These are phyloP conservation scores for Cucurbitaria berberidis DNA, from an alignment of 2,329 filamentous ascomycete species.

Conservation along the genomic window DNA sequence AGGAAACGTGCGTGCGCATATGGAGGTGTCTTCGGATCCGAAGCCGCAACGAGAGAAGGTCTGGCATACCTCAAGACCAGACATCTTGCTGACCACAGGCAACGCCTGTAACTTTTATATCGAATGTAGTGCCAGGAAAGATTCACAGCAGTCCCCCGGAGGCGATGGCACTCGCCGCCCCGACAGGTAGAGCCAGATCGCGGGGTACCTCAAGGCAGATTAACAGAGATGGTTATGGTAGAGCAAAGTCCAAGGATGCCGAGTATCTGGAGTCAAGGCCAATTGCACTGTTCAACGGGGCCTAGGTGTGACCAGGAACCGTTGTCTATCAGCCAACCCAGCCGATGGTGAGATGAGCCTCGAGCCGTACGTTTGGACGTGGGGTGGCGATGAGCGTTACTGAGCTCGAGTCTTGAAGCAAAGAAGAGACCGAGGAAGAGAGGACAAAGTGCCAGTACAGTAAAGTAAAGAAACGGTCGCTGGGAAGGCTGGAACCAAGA, in stretches of 20 bases:
- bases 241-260: neutral
- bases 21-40: neutral
- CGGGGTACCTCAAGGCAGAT: neutral
- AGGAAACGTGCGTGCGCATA: neutral
- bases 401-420: constrained; percentile 1
- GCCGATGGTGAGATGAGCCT: neutral
- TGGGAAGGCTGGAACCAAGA: constrained; percentile 2
- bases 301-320: neutral
- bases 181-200: neutral
- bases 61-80: constrained; percentile 35
- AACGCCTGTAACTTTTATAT: neutral
- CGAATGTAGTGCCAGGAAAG: neutral
- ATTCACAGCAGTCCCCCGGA: neutral
- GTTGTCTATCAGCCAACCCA: neutral
- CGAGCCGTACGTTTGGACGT: neutral
- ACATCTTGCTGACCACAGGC: constrained; percentile 21
- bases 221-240: neutral
- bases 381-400: neutral
- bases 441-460: neutral
- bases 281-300: neutral
- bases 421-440: neutral
- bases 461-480: constrained; percentile 11
- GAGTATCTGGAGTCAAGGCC: neutral
- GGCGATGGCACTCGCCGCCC: neutral
- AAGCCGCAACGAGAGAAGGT: neutral